Evolutionary conservation across 306 rosid genomes (phyloP), one percentile per base, ranked within the genome.

Genomic region (Delonix regia): DNA sequence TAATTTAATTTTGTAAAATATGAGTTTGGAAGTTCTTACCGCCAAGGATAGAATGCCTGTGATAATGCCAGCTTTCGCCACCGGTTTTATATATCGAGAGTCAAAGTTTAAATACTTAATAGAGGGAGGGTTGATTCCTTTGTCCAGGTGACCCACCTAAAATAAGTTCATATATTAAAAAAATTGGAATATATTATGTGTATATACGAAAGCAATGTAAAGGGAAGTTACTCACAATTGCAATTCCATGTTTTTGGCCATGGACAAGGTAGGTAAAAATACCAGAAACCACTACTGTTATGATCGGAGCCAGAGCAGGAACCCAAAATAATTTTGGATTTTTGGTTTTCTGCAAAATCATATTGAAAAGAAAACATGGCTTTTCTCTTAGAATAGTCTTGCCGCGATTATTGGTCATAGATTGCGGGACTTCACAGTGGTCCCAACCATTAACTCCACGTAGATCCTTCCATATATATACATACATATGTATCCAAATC

Each of bases 281-380:
- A 44, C 90, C 87, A 21, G 91, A 89, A 16, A 82, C 49, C 6
- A 92, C 7, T 8, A 94, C 87, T 3, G 86, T 82, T 33, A 83
- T 39, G 86, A 94, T 89, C 11, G 98, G 97, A 78, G 87, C 86
- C 73, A 94, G 84, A 0, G 98, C 98, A 2, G 94, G 83, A 19
- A 92, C 91, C 97, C 94, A 92, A 83, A 94, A 94, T 30, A 94
- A 87, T 80, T 92, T 87, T 63, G 92, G 92, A 1, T 63, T 92
- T 71, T 7, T 89, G 6, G 51, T 24, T 77, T 74, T 90, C 98
- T 94, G 90, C 57, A 73, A 71, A 34, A 27, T 80, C 73, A 65
- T 9, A 44, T 6, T 15, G n/a, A 15, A 62, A 68, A 62, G 10
- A 6, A 5, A 38, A 72, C n/a, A n/a, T n/a, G 1, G 47, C 47